Evolutionary conservation across 257 asterid species (phyloP), one percentile per base, ranked within the genome.

Genomic region (Plantago major): DNA sequence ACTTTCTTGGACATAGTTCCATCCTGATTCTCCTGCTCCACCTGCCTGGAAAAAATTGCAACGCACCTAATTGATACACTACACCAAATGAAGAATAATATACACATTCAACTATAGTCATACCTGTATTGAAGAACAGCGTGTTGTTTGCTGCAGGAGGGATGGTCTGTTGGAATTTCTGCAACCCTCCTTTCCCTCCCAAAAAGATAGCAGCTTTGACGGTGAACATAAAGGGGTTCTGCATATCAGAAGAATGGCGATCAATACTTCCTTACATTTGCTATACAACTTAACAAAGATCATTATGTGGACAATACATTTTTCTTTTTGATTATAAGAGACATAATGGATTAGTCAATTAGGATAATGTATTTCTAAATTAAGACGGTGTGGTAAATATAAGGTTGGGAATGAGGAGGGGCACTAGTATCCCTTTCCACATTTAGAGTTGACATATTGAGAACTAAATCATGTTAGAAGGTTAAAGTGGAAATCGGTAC

Each of bases 101-200:
- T 61, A 52, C 46, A 65, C 44, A 40, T 64, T 33, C 26, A 58
- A 51, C 55, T 46, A 53, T 45, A 54, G 65, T 50, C 71, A 49
- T 80, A 93, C 99, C 99, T 78, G 70, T 89, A 89, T 77, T 89
- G 99, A 73, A 93, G 97, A 71, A 93, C 94, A 55, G 99, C 95
- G 65, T 93, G 99, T 69, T 89, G 99, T 78, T 93, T 93, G 86
- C 97, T 93, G 85, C 99, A 93, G 58, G 97, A 93, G 42, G 97
- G 97, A 68, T 93, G 99, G 80, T 93, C 99, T 9, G 97, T 89
- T 48, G 97, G 97, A 67, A 93, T 76, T 65, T 89, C 97, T 48
- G 96, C 96, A 62, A 93, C 88, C 72, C 94, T 83, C 76, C 99
- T 81, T 80, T 93, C 99, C 82, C 99, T 83, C 68, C 99, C 99